Conservation (phyloP, 768 basidiomycete genomes). For the Lactarius sp. region DNA sequence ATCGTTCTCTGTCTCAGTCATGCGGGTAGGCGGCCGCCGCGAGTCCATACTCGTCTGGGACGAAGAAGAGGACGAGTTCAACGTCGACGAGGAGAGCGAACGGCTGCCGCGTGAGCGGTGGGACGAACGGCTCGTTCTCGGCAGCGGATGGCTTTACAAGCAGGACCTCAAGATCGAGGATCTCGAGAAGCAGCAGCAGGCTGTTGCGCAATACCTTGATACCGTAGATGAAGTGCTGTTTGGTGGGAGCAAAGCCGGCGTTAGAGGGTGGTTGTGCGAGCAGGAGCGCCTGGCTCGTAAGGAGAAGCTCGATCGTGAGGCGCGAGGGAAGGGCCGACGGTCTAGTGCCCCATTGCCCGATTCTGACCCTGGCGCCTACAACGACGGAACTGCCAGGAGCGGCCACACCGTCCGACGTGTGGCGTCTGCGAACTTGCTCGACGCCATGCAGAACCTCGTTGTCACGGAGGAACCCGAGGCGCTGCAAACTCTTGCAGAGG, state of each 20-base stretch:
- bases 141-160: constrained; percentile 77
- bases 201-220: constrained; percentile 60
- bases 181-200: constrained; percentile 51
- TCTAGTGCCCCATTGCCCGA: constrained; percentile 42
- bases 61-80: constrained; percentile 49
- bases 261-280: constrained; percentile 46
- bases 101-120: constrained; percentile 55
- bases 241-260: constrained; percentile 46
- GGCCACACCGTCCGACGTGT: constrained; percentile 40
- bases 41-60: constrained; percentile 79
- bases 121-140: constrained; percentile 77
- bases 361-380: constrained; percentile 29
- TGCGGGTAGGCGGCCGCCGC: constrained; percentile 61
- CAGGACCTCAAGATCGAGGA: constrained; percentile 55
- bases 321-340: constrained; percentile 39
- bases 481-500: constrained; percentile 45
- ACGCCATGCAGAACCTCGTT: constrained; percentile 45
- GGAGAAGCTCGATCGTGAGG: constrained; percentile 37
- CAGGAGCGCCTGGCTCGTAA: constrained; percentile 44
- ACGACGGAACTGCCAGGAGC: neutral
- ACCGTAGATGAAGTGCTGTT: constrained; percentile 81
- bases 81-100: constrained; percentile 46
- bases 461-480: constrained; percentile 53
- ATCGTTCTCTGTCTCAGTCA: constrained; percentile 61
- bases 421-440: constrained; percentile 56